phyloP scores from a whole-genome alignment of 768 basidiomycete genomes.

The Suillus fuscotomentosus region DNA sequence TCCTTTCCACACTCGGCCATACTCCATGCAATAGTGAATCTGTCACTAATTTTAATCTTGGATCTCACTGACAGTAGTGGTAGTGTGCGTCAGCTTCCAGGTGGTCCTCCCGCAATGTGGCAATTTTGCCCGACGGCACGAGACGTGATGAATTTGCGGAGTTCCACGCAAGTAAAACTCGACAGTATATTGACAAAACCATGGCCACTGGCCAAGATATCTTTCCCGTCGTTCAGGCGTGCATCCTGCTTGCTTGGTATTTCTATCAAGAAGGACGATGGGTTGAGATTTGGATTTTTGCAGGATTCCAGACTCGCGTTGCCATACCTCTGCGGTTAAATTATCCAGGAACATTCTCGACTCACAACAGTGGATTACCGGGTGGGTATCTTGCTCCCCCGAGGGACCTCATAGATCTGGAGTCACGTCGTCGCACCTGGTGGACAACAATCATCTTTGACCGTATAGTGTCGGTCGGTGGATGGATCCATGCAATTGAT shows the following conservation, averaged over 20 bases:
- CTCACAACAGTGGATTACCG: constrained; percentile 63
- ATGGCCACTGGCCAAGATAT: constrained; percentile 90
- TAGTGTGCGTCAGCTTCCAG: constrained; percentile 84
- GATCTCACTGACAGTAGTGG: constrained; percentile 10
- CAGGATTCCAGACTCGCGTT: constrained; percentile 80
- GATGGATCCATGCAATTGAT: constrained; percentile 85
- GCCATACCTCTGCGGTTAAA: constrained; percentile 81
- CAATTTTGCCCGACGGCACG: constrained; percentile 69
- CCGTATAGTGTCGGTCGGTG: constrained; percentile 76
- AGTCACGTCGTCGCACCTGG: constrained; percentile 81
- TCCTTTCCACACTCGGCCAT: constrained; percentile 88
- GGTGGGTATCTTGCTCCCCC: constrained; percentile 82
- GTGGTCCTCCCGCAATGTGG: constrained; percentile 71
- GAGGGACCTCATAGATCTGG: constrained; percentile 70
- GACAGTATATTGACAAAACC: constrained; percentile 83
- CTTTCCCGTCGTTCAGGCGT: constrained; percentile 84
- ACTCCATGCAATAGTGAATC: constrained; percentile 82
- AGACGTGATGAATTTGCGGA: constrained; percentile 85
- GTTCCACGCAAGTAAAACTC: constrained; percentile 84
- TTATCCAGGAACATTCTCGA: constrained; percentile 81
- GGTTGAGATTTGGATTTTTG: constrained; percentile 93
- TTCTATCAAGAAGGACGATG: constrained; percentile 87
- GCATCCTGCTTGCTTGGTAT: constrained; percentile 85
- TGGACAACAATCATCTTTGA: constrained; percentile 91
- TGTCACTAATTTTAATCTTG: constrained; percentile 4